Conservation (phyloP, 2,329 filamentous ascomycete genomes). For the Colletotrichum echinochloae region DNA sequence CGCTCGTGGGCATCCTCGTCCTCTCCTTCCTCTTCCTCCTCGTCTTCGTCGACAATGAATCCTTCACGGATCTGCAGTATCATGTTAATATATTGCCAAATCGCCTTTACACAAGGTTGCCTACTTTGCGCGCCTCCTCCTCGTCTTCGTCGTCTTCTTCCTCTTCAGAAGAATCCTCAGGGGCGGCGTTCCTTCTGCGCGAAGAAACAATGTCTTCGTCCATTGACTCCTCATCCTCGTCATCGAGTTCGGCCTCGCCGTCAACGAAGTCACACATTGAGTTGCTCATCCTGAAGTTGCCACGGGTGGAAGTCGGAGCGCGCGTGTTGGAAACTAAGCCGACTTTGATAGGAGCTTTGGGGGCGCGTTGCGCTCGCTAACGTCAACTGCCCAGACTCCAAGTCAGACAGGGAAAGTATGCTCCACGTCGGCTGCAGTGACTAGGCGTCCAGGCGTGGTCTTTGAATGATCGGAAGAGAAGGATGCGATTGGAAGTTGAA, state of each 20-base stretch:
- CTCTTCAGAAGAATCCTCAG: slow-evolving; percentile 91
- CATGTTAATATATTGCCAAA: slow-evolving; percentile 36
- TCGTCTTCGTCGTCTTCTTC: slow-evolving; percentile 94
- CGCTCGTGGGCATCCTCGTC: slow-evolving; percentile 66
- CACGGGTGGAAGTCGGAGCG: slow-evolving; percentile 4
- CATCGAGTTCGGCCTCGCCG: slow-evolving; percentile 86
- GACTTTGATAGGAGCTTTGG: not conserved
- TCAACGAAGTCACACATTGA: slow-evolving; percentile 83
- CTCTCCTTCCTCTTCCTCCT: slow-evolving; percentile 77
- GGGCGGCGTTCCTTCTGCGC: slow-evolving; percentile 56
- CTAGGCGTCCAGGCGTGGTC: not conserved
- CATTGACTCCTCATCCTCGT: slow-evolving; percentile 85
- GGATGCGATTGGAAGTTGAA: slow-evolving; percentile 14
- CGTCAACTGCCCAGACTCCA: not conserved
- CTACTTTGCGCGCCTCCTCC: slow-evolving; percentile 82
- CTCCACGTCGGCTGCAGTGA: not conserved
- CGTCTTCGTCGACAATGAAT: slow-evolving; percentile 95
- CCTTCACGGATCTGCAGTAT: slow-evolving; percentile 82
- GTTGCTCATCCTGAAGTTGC: slow-evolving; percentile 63
- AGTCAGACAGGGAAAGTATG: not conserved
- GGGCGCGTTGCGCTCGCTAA: slow-evolving; percentile 13
- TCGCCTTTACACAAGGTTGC: slow-evolving; percentile 42
- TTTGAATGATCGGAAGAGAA: not conserved
- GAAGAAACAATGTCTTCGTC: slow-evolving; percentile 77
- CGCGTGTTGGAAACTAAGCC: slow-evolving; percentile 13